phyloP scores from a whole-genome alignment of 768 basidiomycete species.

The Pisolithus sp. region DNA sequence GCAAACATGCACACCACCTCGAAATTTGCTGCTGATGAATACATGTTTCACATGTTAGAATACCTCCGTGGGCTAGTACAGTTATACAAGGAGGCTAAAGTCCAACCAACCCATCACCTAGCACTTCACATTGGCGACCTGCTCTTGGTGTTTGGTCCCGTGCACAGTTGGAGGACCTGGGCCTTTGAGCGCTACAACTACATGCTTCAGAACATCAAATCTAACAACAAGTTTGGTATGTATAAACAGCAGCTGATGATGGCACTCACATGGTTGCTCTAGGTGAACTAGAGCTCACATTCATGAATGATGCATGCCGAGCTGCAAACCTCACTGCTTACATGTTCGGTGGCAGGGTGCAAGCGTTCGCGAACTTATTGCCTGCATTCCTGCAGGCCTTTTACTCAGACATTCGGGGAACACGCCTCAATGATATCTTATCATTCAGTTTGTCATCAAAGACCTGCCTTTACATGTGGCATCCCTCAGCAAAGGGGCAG shows the following conservation, averaged over 20 bases:
- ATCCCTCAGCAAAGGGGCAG: no score
- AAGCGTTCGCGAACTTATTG: no score
- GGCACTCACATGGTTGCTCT: no score
- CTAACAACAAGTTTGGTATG: background rate
- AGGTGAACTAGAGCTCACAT: no score
- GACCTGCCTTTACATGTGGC: no score
- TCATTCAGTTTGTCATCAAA: no score
- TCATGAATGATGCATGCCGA: no score
- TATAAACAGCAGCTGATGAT: background rate
- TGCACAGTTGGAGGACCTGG: conserved; percentile 32
- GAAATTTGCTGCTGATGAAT: background rate
- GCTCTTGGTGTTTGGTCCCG: conserved; percentile 30
- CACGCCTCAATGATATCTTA: no score
- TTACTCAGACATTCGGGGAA: no score
- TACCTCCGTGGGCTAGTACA: conserved; percentile 27
- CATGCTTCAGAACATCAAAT: conserved; percentile 15
- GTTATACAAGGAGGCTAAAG: conserved; percentile 23
- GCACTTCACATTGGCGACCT: conserved; percentile 31
- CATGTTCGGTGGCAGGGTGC: no score
- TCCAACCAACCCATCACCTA: conserved; percentile 33
- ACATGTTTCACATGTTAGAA: background rate
- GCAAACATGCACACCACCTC: background rate
- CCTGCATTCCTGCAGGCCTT: no score
- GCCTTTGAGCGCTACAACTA: conserved; percentile 32
- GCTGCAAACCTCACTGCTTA: no score